phyloP scores from a whole-genome alignment of 202 grass and related monocot species.

The Miscanthus sacchariflorus region DNA sequence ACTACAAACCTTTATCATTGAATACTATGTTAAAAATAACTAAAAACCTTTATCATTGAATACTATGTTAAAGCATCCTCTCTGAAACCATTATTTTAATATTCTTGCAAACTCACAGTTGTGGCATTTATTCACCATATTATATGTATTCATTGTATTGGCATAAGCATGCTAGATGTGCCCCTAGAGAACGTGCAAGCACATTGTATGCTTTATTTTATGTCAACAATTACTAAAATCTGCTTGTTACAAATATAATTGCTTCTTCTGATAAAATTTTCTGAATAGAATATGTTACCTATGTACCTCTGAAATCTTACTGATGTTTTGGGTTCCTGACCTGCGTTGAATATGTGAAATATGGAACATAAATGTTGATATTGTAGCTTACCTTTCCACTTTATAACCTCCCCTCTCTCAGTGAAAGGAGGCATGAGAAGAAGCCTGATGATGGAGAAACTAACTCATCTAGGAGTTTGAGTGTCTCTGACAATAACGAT shows the following conservation, averaged over 20 bases:
- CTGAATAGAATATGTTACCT: constrained; percentile 3
- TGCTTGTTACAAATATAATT: background rate
- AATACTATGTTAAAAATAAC: constrained; percentile 8
- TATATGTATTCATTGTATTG: constrained; percentile 15
- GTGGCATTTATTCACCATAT: constrained; percentile 5
- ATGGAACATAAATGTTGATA: constrained; percentile 15
- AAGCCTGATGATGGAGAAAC: constrained; percentile 71
- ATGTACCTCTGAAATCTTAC: background rate
- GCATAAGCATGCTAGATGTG: constrained; percentile 15
- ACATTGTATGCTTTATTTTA: constrained; percentile 21
- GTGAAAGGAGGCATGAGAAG: constrained; percentile 77
- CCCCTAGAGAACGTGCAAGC: background rate
- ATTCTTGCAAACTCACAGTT: background rate
- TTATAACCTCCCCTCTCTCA: constrained; percentile 26
- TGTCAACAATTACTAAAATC: background rate
- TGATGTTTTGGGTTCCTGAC: background rate
- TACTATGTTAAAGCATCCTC: constrained; percentile 26
- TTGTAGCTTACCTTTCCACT: constrained; percentile 32
- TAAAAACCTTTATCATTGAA: constrained; percentile 1
- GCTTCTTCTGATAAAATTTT: constrained; percentile 24
- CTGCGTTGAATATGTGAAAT: constrained; percentile 6
- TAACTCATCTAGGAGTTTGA: constrained; percentile 68
- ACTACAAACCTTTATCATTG: background rate
- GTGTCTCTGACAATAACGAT: constrained; percentile 58
- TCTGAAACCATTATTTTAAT: constrained; percentile 3